phyloP scores from a whole-genome alignment of 371 early-diverging fungal species.

The Rhizopus microsporus region DNA sequence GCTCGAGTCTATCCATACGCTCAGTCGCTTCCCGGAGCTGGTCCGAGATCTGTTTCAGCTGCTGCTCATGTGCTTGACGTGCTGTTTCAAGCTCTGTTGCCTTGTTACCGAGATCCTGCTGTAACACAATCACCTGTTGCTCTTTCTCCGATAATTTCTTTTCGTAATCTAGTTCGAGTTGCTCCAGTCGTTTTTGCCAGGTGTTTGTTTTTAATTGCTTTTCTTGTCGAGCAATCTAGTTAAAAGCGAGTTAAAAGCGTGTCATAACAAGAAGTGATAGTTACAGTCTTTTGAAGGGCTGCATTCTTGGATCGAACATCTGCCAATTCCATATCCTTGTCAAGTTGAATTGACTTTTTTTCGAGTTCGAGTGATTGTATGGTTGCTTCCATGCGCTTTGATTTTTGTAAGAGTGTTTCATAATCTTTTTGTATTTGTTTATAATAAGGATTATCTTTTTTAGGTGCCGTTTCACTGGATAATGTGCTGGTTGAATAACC shows the following conservation, averaged over 20 bases:
- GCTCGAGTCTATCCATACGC: neutral
- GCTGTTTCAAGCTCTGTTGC: slow-evolving; percentile 1
- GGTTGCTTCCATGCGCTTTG: slow-evolving; percentile 30
- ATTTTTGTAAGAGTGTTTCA: slow-evolving; percentile 34
- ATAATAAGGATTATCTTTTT: neutral
- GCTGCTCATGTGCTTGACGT: neutral
- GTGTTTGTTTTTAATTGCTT: slow-evolving; percentile 2
- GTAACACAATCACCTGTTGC: neutral
- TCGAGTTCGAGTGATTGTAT: slow-evolving; percentile 28
- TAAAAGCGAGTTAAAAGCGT: neutral
- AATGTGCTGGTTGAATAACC: neutral
- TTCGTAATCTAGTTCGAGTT: slow-evolving; percentile 3
- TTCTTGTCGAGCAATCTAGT: slow-evolving; percentile 8
- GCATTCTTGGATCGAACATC: slow-evolving; percentile 36
- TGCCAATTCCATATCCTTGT: slow-evolving; percentile 39
- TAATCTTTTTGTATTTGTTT: slow-evolving; percentile 40
- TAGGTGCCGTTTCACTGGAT: neutral
- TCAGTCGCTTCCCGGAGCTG: slow-evolving; percentile 3
- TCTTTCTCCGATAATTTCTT: neutral
- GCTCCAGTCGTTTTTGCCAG: slow-evolving; percentile 9
- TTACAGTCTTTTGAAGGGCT: slow-evolving; percentile 36
- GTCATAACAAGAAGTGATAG: neutral
- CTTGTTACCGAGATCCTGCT: neutral
- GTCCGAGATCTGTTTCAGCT: neutral
- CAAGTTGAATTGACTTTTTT: slow-evolving; percentile 11